Evolutionary conservation across 2,329 filamentous ascomycete species (phyloP).

Genomic region (Colletotrichum horii): DNA sequence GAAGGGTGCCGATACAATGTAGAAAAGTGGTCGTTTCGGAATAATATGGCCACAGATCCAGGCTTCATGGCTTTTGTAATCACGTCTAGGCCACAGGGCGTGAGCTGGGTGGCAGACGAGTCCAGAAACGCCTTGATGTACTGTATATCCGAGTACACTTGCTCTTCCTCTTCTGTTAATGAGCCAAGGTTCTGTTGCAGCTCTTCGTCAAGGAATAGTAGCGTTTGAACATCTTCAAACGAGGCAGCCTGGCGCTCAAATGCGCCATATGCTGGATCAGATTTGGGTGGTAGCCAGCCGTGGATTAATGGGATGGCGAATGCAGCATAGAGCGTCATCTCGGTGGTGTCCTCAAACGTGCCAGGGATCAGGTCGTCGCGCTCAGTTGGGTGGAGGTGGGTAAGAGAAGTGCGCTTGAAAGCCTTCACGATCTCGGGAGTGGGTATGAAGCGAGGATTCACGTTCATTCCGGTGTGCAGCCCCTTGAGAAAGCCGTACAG

Average conservation of each 20-base stretch:
- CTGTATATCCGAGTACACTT: constrained; percentile 80
- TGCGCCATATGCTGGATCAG: constrained; percentile 71
- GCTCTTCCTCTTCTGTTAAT: constrained; percentile 75
- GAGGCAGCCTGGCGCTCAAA: constrained; percentile 78
- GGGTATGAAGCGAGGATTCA: constrained; percentile 87
- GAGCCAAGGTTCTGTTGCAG: constrained; percentile 80
- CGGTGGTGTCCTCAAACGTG: constrained; percentile 83
- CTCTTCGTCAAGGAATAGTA: constrained; percentile 89
- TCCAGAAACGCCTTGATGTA: constrained; percentile 84
- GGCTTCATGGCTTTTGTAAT: constrained; percentile 74
- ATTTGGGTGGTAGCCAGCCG: constrained; percentile 82
- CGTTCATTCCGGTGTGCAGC: constrained; percentile 96
- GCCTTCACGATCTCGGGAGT: constrained; percentile 50
- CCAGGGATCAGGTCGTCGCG: constrained; percentile 63
- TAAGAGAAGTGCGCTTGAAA: constrained; percentile 57
- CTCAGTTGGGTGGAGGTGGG: constrained; percentile 55
- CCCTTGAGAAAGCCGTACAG: constrained; percentile 87
- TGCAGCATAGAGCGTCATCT: constrained; percentile 90
- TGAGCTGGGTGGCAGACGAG: constrained; percentile 85
- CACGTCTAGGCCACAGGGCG: constrained; percentile 77
- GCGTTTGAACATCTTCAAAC: constrained; percentile 90
- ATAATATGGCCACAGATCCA: constrained; percentile 86
- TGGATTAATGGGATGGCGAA: constrained; percentile 91
- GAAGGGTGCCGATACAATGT: constrained; percentile 89
- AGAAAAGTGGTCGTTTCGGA: constrained; percentile 96